These are phyloP conservation scores for Dryadomyces sulphureus DNA, from an alignment of 2,329 filamentous ascomycete species.

Conservation along the genomic window DNA sequence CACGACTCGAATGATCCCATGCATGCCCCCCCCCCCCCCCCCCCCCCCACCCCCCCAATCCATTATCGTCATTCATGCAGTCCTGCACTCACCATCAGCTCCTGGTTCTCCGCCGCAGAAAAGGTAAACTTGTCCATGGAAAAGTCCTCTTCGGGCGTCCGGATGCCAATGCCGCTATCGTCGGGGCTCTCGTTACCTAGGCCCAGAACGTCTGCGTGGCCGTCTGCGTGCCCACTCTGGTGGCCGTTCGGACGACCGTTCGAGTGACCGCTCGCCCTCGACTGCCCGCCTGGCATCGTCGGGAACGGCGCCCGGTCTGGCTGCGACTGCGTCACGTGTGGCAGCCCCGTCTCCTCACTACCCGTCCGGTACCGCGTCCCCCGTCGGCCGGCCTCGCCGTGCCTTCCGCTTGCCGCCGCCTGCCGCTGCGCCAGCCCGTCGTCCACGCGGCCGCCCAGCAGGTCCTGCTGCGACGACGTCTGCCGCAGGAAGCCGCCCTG, in stretches of 20 bases:
- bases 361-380: conserved; percentile 27
- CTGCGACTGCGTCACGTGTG: conserved; percentile 31
- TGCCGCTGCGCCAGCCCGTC: conserved; percentile 10
- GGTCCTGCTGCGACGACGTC: conserved; percentile 22
- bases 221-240: too few species aligned
- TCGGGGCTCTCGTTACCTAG: conserved; percentile 38
- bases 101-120: conserved; percentile 13
- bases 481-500: conserved; percentile 74
- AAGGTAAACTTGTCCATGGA: conserved; percentile 42
- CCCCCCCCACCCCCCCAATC: not conserved
- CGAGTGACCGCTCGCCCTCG: conserved; percentile 8
- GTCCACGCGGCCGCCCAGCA: conserved; percentile 5
- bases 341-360: conserved; percentile 30
- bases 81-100: conserved; percentile 15
- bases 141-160: conserved; percentile 51
- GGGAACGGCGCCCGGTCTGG: conserved; percentile 36
- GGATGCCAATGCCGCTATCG: conserved; percentile 62
- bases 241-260: conserved; percentile 30
- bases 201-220: conserved; percentile 27
- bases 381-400: conserved; percentile 20
- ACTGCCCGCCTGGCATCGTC: conserved; percentile 21
- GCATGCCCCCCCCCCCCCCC: not conserved
- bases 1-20: too few species aligned
- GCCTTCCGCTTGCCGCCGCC: conserved; percentile 15
- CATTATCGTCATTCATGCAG: conserved; percentile 9